Percentiles rank a stretch among this genome's conserved stretches.
phyloP scores from a whole-genome alignment of 345 rosid genomes.

The Citrus maxima region DNA sequence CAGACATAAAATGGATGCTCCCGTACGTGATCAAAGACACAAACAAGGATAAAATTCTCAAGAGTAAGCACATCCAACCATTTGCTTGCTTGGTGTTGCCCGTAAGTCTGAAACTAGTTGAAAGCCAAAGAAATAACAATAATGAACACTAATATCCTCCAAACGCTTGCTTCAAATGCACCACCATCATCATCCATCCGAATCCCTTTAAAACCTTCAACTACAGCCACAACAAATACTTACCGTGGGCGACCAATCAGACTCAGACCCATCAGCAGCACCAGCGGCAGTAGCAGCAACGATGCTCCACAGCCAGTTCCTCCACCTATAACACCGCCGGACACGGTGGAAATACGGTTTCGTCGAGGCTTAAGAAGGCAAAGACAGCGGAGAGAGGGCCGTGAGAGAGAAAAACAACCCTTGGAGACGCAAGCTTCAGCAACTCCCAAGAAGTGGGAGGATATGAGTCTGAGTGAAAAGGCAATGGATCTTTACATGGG shows the following conservation, averaged over 20 bases:
- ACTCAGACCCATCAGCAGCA: constrained; percentile 31
- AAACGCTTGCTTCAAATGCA: constrained; percentile 35
- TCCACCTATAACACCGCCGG: constrained; percentile 36
- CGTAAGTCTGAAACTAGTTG: background rate
- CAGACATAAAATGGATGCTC: background rate
- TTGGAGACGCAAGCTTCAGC: constrained; percentile 16
- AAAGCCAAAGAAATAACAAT: background rate
- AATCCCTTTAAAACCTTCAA: constrained; percentile 18
- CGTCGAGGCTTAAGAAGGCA: constrained; percentile 50
- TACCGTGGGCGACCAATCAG: constrained; percentile 16
- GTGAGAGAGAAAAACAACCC: constrained; percentile 9
- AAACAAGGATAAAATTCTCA: background rate
- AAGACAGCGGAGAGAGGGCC: constrained; percentile 21
- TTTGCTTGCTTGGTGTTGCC: background rate
- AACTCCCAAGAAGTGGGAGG: constrained; percentile 70
- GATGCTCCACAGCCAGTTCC: constrained; percentile 28
- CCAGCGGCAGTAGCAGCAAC: constrained; percentile 14
- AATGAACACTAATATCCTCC: constrained; percentile 45
- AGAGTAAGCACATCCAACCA: constrained; percentile 12
- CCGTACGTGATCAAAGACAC: background rate
- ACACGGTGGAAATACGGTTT: constrained; percentile 54
- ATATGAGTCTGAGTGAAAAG: constrained; percentile 64
- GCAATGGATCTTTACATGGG: constrained; percentile 69
- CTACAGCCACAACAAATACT: constrained; percentile 14
- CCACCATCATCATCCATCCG: constrained; percentile 24